Evolutionary conservation across 345 rosid genomes (phyloP).

Genomic region (Luvunga scandens): DNA sequence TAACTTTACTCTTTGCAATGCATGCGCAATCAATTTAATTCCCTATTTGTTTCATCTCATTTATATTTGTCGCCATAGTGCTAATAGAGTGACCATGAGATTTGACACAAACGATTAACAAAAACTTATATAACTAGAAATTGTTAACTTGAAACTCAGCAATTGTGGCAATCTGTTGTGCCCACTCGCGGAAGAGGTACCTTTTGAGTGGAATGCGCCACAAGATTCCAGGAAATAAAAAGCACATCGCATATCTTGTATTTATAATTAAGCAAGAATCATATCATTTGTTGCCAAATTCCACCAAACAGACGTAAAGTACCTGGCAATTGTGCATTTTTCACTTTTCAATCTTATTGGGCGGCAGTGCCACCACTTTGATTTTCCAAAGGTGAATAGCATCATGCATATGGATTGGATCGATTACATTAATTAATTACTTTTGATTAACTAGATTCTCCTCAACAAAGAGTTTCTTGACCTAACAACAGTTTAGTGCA

Average conservation of each 20-base stretch:
- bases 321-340: neutral
- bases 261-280: neutral
- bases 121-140: too few relatives aligned
- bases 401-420: neutral
- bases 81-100: neutral
- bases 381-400: neutral
- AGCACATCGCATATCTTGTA: neutral
- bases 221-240: neutral
- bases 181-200: neutral
- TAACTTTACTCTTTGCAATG: too few relatives aligned
- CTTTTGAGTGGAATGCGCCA: neutral
- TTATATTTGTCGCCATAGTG: neutral
- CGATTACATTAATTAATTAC: neutral
- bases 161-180: neutral
- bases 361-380: neutral
- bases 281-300: neutral
- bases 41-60: neutral
- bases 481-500: neutral
- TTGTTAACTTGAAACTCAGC: too few relatives aligned
- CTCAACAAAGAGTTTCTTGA: neutral
- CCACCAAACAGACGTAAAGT: neutral
- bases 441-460: neutral
- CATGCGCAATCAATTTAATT: too few relatives aligned
- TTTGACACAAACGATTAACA: neutral
- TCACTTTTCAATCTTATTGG: neutral